phyloP scores from a whole-genome alignment of 169 alveolate genomes.

The Cryptosporidium sp. region DNA sequence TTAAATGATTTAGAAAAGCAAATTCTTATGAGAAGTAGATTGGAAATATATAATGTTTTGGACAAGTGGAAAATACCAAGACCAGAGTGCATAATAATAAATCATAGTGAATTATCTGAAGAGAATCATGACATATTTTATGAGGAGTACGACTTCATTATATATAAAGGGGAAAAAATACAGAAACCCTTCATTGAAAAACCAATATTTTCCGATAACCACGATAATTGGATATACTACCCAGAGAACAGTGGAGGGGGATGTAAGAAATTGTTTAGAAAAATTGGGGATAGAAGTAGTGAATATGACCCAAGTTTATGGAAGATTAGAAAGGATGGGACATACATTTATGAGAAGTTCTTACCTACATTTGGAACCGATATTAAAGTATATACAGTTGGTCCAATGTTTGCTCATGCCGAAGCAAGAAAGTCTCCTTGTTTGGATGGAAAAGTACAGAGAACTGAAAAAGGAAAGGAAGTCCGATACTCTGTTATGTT shows the following conservation, averaged over 20 bases:
- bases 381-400: slow-evolving; percentile 97
- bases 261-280: slow-evolving; percentile 87
- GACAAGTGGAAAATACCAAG: slow-evolving; percentile 88
- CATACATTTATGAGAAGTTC: slow-evolving; percentile 93
- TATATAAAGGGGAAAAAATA: slow-evolving; percentile 89
- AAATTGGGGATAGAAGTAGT: slow-evolving; percentile 86
- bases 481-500: slow-evolving; percentile 95
- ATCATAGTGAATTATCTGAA: slow-evolving; percentile 85
- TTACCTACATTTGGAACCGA: slow-evolving; percentile 97
- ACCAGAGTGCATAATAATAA: slow-evolving; percentile 88
- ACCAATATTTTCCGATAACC: slow-evolving; percentile 97
- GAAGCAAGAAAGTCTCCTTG: slow-evolving; percentile 98
- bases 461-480: slow-evolving; percentile 95
- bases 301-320: slow-evolving; percentile 76
- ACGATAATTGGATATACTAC: slow-evolving; percentile 95
- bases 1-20: slow-evolving; percentile 78
- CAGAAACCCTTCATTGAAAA: slow-evolving; percentile 97
- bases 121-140: slow-evolving; percentile 84
- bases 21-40: slow-evolving; percentile 83
- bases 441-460: slow-evolving; percentile 90
- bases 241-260: slow-evolving; percentile 95
- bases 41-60: slow-evolving; percentile 84
- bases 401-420: slow-evolving; percentile 97
- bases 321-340: slow-evolving; percentile 91
- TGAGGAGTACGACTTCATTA: slow-evolving; percentile 93